Evolutionary conservation across 2,329 filamentous ascomycete species (phyloP).

Genomic region (Fusarium odoratissimum): DNA sequence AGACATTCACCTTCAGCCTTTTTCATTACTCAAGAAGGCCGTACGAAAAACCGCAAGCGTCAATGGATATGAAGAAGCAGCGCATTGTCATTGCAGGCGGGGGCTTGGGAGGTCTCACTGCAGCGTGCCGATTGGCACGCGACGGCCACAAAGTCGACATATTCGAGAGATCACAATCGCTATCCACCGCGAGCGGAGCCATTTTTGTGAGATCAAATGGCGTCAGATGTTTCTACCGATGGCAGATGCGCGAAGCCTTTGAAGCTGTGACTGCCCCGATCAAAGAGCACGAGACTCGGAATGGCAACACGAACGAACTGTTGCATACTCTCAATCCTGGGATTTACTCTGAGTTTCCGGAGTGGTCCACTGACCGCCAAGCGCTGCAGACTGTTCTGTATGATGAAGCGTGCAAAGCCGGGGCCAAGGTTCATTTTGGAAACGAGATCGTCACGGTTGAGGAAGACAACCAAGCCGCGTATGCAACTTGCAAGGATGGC

Average conservation of each 20-base stretch:
- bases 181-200: not conserved
- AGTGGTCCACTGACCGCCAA: slow-evolving; percentile 7
- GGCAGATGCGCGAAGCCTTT: slow-evolving; percentile 6
- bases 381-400: not conserved
- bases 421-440: slow-evolving; percentile 3
- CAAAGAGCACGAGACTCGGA: not conserved
- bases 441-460: not conserved
- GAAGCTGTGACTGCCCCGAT: slow-evolving; percentile 1
- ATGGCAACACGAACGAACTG: not conserved
- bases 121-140: not conserved
- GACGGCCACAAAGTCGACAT: not conserved
- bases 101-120: slow-evolving; percentile 1
- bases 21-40: rapidly evolving
- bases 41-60: rapidly evolving
- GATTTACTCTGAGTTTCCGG: not conserved
- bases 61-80: not conserved
- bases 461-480: not conserved
- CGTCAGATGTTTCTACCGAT: slow-evolving; percentile 1
- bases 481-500: not conserved
- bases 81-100: slow-evolving; percentile 1
- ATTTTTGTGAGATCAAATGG: slow-evolving; percentile 3
- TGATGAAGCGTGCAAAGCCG: not conserved
- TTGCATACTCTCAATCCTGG: not conserved
- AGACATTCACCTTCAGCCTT: rapidly evolving
- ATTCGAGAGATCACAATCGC: not conserved